Evolutionary conservation across 2,329 filamentous ascomycete species (phyloP).

Genomic region (Metarhizium robertsii): DNA sequence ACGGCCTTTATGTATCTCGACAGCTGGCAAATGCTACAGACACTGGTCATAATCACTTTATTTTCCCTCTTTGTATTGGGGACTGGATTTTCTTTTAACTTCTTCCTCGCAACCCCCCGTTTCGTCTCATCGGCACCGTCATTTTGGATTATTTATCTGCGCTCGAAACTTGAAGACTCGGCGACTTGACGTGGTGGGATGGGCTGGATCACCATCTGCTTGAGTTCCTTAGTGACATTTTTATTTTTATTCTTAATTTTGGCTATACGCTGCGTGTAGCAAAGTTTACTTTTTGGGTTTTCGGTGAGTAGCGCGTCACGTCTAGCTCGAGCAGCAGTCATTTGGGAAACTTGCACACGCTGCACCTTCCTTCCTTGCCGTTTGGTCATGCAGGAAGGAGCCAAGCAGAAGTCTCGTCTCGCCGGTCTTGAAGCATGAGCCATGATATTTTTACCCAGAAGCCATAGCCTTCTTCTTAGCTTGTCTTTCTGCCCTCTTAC

Average conservation of each 20-base stretch:
- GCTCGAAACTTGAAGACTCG: background rate
- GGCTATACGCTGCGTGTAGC: background rate
- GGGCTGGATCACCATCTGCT: background rate
- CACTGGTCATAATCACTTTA: background rate
- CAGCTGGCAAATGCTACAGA: background rate
- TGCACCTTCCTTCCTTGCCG: slow-evolving; percentile 2
- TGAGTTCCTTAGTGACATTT: background rate
- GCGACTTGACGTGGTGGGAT: background rate
- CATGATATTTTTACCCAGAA: background rate
- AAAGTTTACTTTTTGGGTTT: background rate
- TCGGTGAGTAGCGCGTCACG: background rate
- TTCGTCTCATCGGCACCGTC: background rate
- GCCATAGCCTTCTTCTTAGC: background rate
- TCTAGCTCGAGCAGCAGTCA: background rate
- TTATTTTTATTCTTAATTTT: background rate
- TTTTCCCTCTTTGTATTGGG: background rate
- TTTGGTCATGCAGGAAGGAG: background rate
- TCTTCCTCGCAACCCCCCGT: background rate
- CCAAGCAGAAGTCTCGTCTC: background rate
- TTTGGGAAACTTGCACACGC: background rate
- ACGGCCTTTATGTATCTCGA: background rate
- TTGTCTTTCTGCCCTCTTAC: background rate
- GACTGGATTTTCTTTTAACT: background rate
- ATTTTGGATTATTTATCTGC: background rate
- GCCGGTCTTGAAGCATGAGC: slow-evolving; percentile 6